Evolutionary conservation across 2,329 filamentous ascomycete species (phyloP).

Genomic region (Epichloe bromicola): DNA sequence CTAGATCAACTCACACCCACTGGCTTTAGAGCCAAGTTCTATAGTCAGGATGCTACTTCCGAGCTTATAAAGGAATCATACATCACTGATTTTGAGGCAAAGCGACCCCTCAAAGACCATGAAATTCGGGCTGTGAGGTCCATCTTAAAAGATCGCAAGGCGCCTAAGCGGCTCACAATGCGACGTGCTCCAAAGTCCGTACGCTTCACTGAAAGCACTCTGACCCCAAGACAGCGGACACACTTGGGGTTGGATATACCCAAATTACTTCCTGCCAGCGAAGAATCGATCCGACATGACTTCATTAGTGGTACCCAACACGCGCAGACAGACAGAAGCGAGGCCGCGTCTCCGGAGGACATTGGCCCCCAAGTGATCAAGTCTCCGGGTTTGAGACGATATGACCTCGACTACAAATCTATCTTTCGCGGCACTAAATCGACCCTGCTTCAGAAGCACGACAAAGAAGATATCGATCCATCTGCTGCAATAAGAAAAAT

Average conservation of each 20-base stretch:
- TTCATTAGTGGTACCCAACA: background rate
- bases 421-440: background rate
- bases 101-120: conserved; percentile 9
- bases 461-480: conserved; percentile 5
- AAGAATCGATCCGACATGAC: background rate
- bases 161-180: conserved; percentile 15
- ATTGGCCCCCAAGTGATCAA: background rate
- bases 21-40: conserved; percentile 10
- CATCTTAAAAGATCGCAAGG: conserved; percentile 17
- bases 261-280: conserved; percentile 4
- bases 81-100: conserved; percentile 11
- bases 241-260: conserved; percentile 16
- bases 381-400: background rate
- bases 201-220: conserved; percentile 17
- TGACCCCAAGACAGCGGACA: conserved; percentile 14
- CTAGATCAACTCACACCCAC: conserved; percentile 9
- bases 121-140: conserved; percentile 14
- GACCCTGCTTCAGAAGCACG: background rate
- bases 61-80: conserved; percentile 10
- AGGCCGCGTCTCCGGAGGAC: background rate
- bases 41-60: conserved; percentile 11
- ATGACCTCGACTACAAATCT: background rate
- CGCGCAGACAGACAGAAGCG: background rate
- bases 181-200: conserved; percentile 15
- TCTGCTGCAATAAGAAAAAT: conserved; percentile 15